phyloP scores from a whole-genome alignment of 768 basidiomycete species.

The Lentinus tigrinus region DNA sequence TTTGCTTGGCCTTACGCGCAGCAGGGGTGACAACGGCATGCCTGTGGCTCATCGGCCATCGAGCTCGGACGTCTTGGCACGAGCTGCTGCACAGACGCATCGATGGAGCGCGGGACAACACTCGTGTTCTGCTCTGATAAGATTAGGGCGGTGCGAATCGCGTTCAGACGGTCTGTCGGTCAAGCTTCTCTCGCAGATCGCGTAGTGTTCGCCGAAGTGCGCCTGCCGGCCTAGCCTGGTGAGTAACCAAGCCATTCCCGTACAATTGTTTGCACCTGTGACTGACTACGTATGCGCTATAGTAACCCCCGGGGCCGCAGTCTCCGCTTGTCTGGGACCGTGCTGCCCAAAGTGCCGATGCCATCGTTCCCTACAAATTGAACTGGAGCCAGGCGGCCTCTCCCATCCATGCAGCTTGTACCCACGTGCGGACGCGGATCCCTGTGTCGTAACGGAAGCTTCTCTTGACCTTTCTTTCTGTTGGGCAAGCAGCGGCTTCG shows the following conservation, averaged over 20 bases:
- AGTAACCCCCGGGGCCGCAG: neutral
- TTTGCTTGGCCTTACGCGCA: no score
- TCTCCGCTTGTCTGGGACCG: conserved; percentile 12
- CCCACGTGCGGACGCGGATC: conserved; percentile 12
- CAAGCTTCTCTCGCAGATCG: conserved; percentile 13
- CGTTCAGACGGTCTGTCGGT: neutral
- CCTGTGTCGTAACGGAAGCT: conserved; percentile 11
- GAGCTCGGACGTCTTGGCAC: neutral
- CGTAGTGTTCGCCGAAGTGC: conserved; percentile 12
- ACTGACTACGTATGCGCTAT: conserved; percentile 2
- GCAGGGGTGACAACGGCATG: neutral
- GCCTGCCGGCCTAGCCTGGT: conserved; percentile 12
- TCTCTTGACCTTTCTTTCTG: neutral
- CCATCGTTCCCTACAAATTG: neutral
- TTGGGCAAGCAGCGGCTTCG: neutral
- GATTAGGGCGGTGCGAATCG: neutral
- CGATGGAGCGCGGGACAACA: neutral
- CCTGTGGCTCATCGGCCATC: neutral
- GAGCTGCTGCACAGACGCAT: neutral
- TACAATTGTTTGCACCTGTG: conserved; percentile 13
- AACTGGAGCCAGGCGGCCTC: neutral
- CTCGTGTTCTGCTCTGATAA: conserved; percentile 2
- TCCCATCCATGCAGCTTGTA: neutral
- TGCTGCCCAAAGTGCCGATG: neutral
- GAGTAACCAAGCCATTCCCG: conserved; percentile 10